Evolutionary conservation across 2,329 filamentous ascomycete species (phyloP).

Genomic region (Fusarium avenaceum): DNA sequence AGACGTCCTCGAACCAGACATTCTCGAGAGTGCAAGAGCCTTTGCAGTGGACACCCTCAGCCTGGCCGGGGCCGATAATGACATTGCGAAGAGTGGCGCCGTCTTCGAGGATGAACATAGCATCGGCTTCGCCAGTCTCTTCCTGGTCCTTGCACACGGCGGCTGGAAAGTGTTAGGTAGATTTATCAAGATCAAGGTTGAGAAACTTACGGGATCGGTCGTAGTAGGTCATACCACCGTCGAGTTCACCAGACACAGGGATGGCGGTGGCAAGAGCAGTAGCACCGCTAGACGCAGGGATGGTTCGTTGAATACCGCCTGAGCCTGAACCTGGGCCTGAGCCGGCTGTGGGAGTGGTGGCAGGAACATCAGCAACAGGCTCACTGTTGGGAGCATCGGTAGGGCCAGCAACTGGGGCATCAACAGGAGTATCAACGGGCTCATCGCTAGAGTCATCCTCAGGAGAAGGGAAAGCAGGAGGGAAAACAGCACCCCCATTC

Average conservation of each 20-base stretch:
- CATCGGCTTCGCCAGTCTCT: constrained; percentile 49
- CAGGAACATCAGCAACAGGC: background rate
- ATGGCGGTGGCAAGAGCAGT: constrained; percentile 39
- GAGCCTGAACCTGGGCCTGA: constrained; percentile 18
- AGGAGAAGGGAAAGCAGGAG: constrained; percentile 4
- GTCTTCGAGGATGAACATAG: constrained; percentile 66
- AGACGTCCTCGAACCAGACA: constrained; percentile 58
- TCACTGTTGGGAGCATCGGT: constrained; percentile 8
- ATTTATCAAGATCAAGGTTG: too few species aligned
- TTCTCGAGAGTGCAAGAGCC: constrained; percentile 59
- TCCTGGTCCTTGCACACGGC: constrained; percentile 48
- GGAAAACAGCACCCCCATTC: background rate
- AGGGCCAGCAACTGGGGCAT: background rate
- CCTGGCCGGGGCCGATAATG: constrained; percentile 65
- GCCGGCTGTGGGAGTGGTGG: constrained; percentile 2
- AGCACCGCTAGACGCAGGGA: constrained; percentile 39
- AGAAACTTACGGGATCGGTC: constrained; percentile 41
- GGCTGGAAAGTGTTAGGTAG: constrained; percentile 27
- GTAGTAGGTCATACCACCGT: constrained; percentile 41
- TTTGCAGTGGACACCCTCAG: constrained; percentile 65
- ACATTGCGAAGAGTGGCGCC: constrained; percentile 66
- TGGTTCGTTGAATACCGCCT: constrained; percentile 36
- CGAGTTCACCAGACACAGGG: constrained; percentile 39
- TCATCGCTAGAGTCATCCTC: background rate
- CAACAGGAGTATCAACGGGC: constrained; percentile 1